Base-by-base conservation (phyloP, 225 moss, liverwort and hornwort species). In the Lunularia cruciata region DNA sequence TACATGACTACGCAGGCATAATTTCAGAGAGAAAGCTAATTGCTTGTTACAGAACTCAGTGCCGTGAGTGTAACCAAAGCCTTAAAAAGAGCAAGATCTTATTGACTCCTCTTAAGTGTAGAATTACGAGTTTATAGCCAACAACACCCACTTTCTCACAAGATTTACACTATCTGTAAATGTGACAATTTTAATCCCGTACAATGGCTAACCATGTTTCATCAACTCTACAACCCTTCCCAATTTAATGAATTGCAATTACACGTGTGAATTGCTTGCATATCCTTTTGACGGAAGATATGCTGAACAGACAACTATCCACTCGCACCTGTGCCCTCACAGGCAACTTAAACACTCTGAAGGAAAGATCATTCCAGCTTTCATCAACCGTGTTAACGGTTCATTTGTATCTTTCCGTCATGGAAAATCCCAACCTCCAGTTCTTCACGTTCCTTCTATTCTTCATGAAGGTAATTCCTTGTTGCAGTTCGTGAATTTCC, bases 381-480 rank as follows among this genome's bases (percentile, higher is more conserved):
- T 76, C 80, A 48, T 64, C 76, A 62, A 79, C 43, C 67, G 57
- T 57, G 54, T 79, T 55, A 70, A 66, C 75, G 71, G 61, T 74
- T 75, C 79, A 58, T 80, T 74, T 75, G 67, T 58, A 69, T 62
- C 79, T 67, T 61, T 43, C 63, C 56, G 33, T 57, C 70, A 78
- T 28, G 63, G 72, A 69, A 69, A 51, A 73, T 73, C 61, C 63
- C 28, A 51, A 40, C 69, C 54, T 76, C 76, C 76, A 64, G 34
- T 69, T 69, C 76, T 80, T 80, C 68, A 69, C 27, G 60, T 76
- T 80, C 63, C 68, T 72, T 72, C 52, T 65, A 9, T 77, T 81
- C 76, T 71, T 71, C 71, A 70, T 74, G 66, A 69, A 70, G 73
- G 59, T 73, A 49, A 74, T 81, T 81, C 66, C 73, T 77, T 76